A percentile compares a stretch with the other conserved stretches of the same genome.
Conservation (phyloP, 768 basidiomycete species). For the Lactarius akahatsu region DNA sequence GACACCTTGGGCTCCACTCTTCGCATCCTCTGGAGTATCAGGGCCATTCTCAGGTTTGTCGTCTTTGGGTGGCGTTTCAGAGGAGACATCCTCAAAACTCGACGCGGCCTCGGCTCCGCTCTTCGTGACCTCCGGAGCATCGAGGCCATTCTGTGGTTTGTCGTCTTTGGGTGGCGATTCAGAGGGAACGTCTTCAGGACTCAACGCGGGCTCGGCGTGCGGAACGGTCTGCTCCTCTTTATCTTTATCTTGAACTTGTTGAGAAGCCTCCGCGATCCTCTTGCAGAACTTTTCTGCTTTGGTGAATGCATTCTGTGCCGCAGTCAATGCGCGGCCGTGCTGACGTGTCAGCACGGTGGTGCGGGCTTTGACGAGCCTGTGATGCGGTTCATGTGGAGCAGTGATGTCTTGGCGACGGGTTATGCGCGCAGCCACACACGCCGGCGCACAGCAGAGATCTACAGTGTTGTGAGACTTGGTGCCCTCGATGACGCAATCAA, state of each 20-base stretch:
- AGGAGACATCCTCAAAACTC: background rate
- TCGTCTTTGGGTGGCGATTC: background rate
- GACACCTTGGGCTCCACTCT: background rate
- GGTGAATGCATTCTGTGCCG: slow-evolving; percentile 5
- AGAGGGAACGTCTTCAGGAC: background rate
- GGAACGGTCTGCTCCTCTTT: background rate
- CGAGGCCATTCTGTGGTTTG: background rate
- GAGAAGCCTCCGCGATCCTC: background rate
- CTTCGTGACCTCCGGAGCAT: background rate
- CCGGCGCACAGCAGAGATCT: slow-evolving; percentile 35
- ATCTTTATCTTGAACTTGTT: background rate
- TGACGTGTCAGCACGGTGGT: slow-evolving; percentile 20
- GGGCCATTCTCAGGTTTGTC: background rate
- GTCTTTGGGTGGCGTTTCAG: background rate
- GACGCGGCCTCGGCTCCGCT: background rate
- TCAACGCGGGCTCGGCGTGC: background rate
- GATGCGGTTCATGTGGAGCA: slow-evolving; percentile 34
- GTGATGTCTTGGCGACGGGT: slow-evolving; percentile 26
- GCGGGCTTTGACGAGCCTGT: slow-evolving; percentile 36
- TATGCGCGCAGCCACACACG: slow-evolving; percentile 30
- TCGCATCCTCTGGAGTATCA: background rate
- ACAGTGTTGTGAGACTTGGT: slow-evolving; percentile 27
- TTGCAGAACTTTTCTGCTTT: slow-evolving; percentile 3
- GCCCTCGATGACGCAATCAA: slow-evolving; percentile 34
- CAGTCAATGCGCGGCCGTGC: background rate